Evolutionary conservation across 75 land plant genomes (phyloP), one percentile per base, ranked within the genome.

Genomic region (Chamaecyparis obtusa): DNA sequence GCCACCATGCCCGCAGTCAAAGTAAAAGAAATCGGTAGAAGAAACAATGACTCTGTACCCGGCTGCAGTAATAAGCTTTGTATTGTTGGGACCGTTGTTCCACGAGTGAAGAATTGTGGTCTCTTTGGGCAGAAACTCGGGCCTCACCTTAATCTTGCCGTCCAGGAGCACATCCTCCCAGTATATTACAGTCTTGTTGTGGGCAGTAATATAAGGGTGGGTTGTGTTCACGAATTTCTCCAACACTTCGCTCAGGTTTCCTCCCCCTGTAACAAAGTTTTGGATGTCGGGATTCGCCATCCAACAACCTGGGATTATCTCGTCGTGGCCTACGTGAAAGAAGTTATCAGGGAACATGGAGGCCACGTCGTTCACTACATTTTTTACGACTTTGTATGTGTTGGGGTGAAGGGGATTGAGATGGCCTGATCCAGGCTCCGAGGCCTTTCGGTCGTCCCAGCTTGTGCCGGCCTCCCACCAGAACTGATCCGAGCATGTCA

Each of bases 361-460:
- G 39, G 93, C 91, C 17, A 92, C 93, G 37, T 96, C 99, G 14
- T 75, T 71, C 17, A 97, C 72, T 39, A 97, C 94, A 64, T 95
- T 94, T n/a, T 87, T 87, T 49, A 93, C 85, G 51, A 97, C 98
- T 48, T 92, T n/a, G 91, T 96, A 97, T 37, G 99, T 96, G n/a
- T 87, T 90, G 16, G 94, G 93, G 71, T 94, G 76, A 75, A 97
- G 91, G 10, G 99, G 99, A 85, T 97, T 97, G 35, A 97, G 93
- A 75, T 97, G 99, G 71, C 99, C 97, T 17, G 96, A 89, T 48
- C 98, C 99, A 1, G 99, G 99, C 88, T 96, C 99, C 3, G 95
- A 88, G 46, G 96, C 98, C 5, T 94, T 54, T 33, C 91, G 89
- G 51, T 89, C 88, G 67, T 21, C 86, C 90, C 93, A 88, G 72